Evolutionary conservation across 768 basidiomycete genomes (phyloP), one percentile per base, ranked within the genome.

Genomic region (Boletus vermiculosoides): DNA sequence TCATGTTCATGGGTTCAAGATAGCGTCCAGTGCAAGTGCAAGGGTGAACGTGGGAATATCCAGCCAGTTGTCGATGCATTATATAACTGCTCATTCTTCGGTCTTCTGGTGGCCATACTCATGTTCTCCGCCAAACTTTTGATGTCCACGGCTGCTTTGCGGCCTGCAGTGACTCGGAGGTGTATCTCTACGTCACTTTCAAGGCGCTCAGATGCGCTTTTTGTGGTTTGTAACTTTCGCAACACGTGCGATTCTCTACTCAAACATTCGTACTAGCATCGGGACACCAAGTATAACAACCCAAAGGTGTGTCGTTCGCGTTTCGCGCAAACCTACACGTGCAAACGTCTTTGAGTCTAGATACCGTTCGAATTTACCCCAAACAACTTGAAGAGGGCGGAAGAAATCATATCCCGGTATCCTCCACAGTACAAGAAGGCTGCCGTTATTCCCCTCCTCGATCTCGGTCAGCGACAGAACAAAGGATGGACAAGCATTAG

Each of bases 361-460:
- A 95, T 98, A 75, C 82, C 90, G 12, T 99, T 99, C 74, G 83
- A 89, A 63, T 95, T 96, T 76, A 78, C 80, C 56, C 67, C 82
- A 0, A 88, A 86, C 68, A 98, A 96, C 78, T 66, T 86, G 75
- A 91, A 91, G 78, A 83, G 83, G 36, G 94, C 94, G 0, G 66
- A 94, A 59, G 88, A 92, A 71, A 90, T 98, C 76, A 92, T 98
- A 72, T 80, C 90, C 41, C 87, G 86, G 64, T 99, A 99, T 78
- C 96, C 96, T 22, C 83, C 92, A 52, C 95, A 98, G 68, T 99
- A 98, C 83, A 97, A 94, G 83, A 99, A 99, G 74, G 96, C 94
- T 18, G 97, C 97, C 30, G 88, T 93, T 64, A 98, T 99, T 70
- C 97, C 97, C 46, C 81, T 99, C 33, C 86, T 99, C 56, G 95